Conservation (phyloP, 2,329 filamentous ascomycete genomes). For the Epichloe brachyelytri region DNA sequence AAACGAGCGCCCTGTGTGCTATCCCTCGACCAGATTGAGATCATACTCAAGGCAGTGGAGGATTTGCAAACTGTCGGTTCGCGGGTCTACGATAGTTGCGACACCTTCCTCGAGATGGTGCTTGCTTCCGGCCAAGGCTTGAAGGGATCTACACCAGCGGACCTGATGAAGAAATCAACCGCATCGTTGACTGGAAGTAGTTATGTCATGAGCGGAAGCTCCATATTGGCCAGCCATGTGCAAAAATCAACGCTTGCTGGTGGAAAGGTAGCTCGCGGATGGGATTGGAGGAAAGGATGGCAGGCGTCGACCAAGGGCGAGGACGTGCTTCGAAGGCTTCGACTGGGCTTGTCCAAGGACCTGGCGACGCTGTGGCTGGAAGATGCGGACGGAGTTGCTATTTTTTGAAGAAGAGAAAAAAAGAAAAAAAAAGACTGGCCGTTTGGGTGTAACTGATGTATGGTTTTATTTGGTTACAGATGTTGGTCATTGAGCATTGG, state of each 20-base stretch:
- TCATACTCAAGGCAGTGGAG: slow-evolving; percentile 63
- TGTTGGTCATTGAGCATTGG: neutral
- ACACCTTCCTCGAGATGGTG: slow-evolving; percentile 67
- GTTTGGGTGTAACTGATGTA: neutral
- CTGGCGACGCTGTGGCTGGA: slow-evolving; percentile 56
- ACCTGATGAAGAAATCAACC: slow-evolving; percentile 49
- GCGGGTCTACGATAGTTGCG: slow-evolving; percentile 59
- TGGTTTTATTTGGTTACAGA: neutral
- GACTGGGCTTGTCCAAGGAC: slow-evolving; percentile 62
- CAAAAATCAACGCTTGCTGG: slow-evolving; percentile 47
- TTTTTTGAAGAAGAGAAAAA: slow-evolving; percentile 20
- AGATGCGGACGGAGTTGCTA: slow-evolving; percentile 45
- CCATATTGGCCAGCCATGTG: slow-evolving; percentile 52
- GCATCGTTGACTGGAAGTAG: slow-evolving; percentile 42
- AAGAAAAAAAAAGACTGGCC: neutral
- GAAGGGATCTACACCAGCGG: slow-evolving; percentile 49
- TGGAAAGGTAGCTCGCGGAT: slow-evolving; percentile 44
- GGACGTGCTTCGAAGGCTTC: slow-evolving; percentile 60
- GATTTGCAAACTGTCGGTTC: slow-evolving; percentile 64
- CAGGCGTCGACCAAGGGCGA: slow-evolving; percentile 47
- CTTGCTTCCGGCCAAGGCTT: slow-evolving; percentile 54
- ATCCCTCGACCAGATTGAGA: slow-evolving; percentile 58
- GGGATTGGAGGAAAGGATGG: slow-evolving; percentile 74
- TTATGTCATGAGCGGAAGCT: slow-evolving; percentile 61
- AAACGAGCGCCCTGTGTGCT: slow-evolving; percentile 44